phyloP scores from a whole-genome alignment of 176 grass and related monocot genomes.

The Oryza officinalis region DNA sequence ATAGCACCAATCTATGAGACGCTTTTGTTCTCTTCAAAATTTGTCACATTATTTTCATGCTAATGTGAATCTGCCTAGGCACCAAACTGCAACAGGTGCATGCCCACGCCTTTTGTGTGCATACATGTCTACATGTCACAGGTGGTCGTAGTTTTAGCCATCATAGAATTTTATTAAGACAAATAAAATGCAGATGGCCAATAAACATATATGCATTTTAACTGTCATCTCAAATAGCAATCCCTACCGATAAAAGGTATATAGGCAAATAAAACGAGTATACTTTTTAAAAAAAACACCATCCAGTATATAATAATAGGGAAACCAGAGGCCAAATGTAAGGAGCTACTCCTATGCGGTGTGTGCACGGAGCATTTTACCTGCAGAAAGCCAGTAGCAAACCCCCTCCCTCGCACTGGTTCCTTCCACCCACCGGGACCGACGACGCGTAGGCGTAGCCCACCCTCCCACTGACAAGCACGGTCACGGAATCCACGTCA shows the following conservation, averaged over 20 bases:
- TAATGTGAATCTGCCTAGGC: background rate
- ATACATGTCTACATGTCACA: too few relatives aligned
- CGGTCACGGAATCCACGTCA: conserved; percentile 35
- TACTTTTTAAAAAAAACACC: too few relatives aligned
- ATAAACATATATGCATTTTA: too few relatives aligned
- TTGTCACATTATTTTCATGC: background rate
- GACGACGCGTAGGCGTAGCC: conserved; percentile 37
- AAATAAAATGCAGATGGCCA: too few relatives aligned
- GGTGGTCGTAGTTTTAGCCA: too few relatives aligned
- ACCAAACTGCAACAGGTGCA: background rate
- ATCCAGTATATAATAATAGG: too few relatives aligned
- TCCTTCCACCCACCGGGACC: conserved; percentile 31
- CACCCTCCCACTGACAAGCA: conserved; percentile 15
- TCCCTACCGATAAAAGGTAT: too few relatives aligned
- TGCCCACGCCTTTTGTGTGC: background rate
- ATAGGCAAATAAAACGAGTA: too few relatives aligned
- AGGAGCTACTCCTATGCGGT: background rate
- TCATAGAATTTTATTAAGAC: too few relatives aligned
- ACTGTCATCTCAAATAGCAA: too few relatives aligned
- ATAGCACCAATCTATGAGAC: too few relatives aligned
- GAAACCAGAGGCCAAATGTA: background rate
- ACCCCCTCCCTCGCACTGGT: background rate
- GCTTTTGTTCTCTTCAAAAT: background rate
- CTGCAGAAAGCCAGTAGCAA: background rate
- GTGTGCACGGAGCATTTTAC: conserved; percentile 21